A percentile compares a stretch with the other conserved stretches of the same genome.
Conservation (phyloP, 805 yeast species). For the Teunomyces gatunensis region DNA sequence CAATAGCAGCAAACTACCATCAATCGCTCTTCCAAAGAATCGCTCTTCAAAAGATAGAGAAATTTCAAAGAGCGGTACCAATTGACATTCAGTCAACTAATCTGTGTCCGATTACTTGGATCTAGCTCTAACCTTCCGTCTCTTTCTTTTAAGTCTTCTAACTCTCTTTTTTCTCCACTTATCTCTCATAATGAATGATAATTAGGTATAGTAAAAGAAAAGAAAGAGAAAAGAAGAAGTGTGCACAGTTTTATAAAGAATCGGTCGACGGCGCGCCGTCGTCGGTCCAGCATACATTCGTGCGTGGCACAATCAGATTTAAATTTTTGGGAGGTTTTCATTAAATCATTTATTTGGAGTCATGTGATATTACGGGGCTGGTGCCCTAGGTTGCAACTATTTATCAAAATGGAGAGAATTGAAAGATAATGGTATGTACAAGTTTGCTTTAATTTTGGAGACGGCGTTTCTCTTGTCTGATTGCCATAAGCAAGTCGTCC, state of each 20-base stretch:
- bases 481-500: slow-evolving; percentile 48
- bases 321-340: too few species aligned
- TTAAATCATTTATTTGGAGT: neutral
- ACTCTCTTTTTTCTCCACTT: slow-evolving; percentile 99
- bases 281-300: neutral
- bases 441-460: neutral
- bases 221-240: slow-evolving; percentile 8
- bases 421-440: neutral
- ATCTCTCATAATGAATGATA: slow-evolving; percentile 70
- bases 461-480: slow-evolving; percentile 47
- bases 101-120: slow-evolving; percentile 76
- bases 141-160: slow-evolving; percentile 99
- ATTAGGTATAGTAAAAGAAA: slow-evolving; percentile 18
- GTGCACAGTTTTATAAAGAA: slow-evolving; percentile 7
- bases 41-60: neutral
- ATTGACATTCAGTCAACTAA: slow-evolving; percentile 1
- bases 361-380: neutral
- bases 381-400: neutral
- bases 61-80: neutral
- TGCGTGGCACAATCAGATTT: neutral
- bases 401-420: neutral
- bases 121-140: slow-evolving; percentile 99
- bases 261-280: slow-evolving; percentile 19
- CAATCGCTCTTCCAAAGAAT: neutral
- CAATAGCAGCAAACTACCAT: slow-evolving; percentile 5